A percentile compares a stretch with the other conserved stretches of the same genome.
These are phyloP conservation scores for Sordariomycetes sp. DNA, from an alignment of 2,329 filamentous ascomycete species.

Conservation along the genomic window DNA sequence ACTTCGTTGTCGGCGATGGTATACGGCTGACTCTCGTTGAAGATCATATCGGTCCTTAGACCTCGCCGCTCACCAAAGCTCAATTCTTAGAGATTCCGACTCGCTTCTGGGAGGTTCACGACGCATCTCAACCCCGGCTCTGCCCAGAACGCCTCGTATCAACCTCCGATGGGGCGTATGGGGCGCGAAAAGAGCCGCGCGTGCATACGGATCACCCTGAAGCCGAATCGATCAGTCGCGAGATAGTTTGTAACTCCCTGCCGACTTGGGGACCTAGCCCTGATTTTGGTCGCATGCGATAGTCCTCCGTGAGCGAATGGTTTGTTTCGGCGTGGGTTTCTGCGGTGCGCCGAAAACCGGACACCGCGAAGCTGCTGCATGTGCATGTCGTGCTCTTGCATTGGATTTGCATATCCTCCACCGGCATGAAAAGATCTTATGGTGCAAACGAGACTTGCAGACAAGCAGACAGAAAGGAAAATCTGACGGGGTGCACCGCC, in stretches of 20 bases:
- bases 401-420: background rate
- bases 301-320: background rate
- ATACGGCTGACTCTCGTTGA: no score
- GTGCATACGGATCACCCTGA: background rate
- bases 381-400: background rate
- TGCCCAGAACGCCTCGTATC: background rate
- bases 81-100: no score
- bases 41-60: no score
- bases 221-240: background rate
- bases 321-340: background rate
- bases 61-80: no score
- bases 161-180: background rate
- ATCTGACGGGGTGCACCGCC: no score
- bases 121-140: no score
- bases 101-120: no score
- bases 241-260: background rate
- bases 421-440: background rate
- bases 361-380: background rate
- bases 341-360: background rate
- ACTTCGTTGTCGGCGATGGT: no score
- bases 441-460: background rate
- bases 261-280: background rate
- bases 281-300: no score
- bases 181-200: no score
- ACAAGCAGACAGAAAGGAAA: background rate